A percentile compares a stretch with the other conserved stretches of the same genome.
Evolutionary conservation across 1,139 yeast genomes (phyloP).

Genomic region (Komagataea norvegica): DNA sequence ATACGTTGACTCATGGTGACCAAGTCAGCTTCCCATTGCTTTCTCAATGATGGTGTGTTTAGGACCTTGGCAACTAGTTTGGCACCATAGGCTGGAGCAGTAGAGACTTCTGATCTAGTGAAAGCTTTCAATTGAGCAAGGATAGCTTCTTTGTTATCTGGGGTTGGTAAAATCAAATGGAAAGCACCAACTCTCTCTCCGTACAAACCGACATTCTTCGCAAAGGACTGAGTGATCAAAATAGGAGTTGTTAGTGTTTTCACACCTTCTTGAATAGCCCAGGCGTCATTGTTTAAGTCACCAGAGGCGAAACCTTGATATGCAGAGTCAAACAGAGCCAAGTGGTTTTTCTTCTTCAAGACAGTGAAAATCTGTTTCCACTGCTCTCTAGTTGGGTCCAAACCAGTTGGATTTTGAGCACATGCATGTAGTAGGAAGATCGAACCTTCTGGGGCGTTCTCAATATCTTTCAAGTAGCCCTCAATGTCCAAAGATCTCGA

Average conservation of each 20-base stretch:
- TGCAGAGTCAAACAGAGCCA: constrained; percentile 91
- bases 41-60: constrained; percentile 55
- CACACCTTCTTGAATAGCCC: constrained; percentile 79
- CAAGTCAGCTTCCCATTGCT: constrained; percentile 85
- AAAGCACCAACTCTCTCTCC: constrained; percentile 97
- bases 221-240: constrained; percentile 90
- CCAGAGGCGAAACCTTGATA: constrained; percentile 98
- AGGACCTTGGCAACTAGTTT: constrained; percentile 81
- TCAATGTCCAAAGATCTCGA: constrained; percentile 60
- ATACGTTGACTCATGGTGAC: constrained; percentile 86
- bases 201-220: constrained; percentile 95
- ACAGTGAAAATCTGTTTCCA: constrained; percentile 72
- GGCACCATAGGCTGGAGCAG: constrained; percentile 96
- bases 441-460: constrained; percentile 70
- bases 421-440: constrained; percentile 87
- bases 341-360: constrained; percentile 53
- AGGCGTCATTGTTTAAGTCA: constrained; percentile 76
- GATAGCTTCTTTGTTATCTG: constrained; percentile 43
- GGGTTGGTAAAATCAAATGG: constrained; percentile 56
- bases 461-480: constrained; percentile 65
- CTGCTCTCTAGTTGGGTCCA: constrained; percentile 84
- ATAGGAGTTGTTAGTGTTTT: constrained; percentile 48
- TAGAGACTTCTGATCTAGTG: constrained; percentile 81
- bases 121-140: constrained; percentile 73
- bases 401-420: constrained; percentile 98